phyloP scores from a whole-genome alignment of 257 asterid species.

The Salvia rosmarinus region DNA sequence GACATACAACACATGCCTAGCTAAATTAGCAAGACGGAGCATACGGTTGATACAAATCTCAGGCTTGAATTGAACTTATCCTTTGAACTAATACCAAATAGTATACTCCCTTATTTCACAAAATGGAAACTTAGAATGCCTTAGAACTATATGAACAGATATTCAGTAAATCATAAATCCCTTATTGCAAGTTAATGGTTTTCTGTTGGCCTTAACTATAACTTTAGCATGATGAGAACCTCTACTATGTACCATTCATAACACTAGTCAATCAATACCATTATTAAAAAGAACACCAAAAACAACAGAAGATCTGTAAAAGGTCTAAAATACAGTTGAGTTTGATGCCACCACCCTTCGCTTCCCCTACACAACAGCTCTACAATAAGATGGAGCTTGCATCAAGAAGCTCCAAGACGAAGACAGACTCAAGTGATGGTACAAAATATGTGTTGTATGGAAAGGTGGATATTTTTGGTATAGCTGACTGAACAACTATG shows the following conservation, averaged over 20 bases:
- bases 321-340: neutral
- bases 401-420: slow-evolving; percentile 9
- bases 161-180: neutral
- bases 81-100: too few species aligned
- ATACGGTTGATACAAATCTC: too few species aligned
- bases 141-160: neutral
- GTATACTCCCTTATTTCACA: too few species aligned
- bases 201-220: neutral
- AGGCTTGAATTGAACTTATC: too few species aligned
- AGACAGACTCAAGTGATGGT: neutral
- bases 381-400: neutral
- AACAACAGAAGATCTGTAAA: neutral
- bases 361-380: neutral
- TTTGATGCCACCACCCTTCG: neutral
- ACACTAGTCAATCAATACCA: neutral
- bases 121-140: neutral
- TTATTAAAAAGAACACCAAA: neutral
- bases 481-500: neutral
- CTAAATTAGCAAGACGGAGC: too few species aligned
- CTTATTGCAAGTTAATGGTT: too few species aligned
- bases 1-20: too few species aligned
- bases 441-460: neutral
- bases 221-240: neutral
- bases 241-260: neutral
- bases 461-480: neutral